Evolutionary conservation across 305 asterid species (phyloP).

Genomic region (Fraxinus floribunda): DNA sequence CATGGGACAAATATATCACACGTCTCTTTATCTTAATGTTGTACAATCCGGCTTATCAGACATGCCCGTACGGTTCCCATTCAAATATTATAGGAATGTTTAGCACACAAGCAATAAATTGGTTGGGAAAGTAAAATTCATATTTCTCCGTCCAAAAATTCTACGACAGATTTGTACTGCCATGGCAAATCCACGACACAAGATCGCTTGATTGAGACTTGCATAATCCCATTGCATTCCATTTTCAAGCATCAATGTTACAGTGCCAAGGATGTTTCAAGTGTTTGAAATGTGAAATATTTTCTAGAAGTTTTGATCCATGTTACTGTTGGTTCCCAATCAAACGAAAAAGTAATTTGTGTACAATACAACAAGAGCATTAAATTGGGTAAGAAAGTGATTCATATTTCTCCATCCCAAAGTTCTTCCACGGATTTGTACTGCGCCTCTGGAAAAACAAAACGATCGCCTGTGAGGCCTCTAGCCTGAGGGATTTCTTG

Average conservation of each 20-base stretch:
- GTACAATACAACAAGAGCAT: not conserved
- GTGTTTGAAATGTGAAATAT: not conserved
- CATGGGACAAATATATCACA: not conserved
- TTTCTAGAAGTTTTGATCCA: not conserved
- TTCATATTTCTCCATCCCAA: conserved; percentile 53
- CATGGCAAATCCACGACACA: too few relatives aligned
- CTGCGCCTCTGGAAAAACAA: conserved; percentile 32
- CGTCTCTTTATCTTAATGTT: not conserved
- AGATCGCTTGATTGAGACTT: too few relatives aligned
- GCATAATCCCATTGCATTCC: not conserved
- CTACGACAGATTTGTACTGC: too few relatives aligned
- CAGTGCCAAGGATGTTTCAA: not conserved
- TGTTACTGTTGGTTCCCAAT: not conserved
- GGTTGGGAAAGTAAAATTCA: too few relatives aligned
- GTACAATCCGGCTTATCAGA: not conserved
- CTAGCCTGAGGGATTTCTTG: conserved; percentile 35
- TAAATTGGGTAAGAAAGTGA: not conserved
- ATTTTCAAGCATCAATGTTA: not conserved
- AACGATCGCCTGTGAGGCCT: conserved; percentile 17
- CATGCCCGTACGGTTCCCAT: not conserved
- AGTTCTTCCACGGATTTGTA: conserved; percentile 36
- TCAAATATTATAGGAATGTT: too few relatives aligned
- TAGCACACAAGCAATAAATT: too few relatives aligned
- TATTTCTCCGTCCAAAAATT: too few relatives aligned
- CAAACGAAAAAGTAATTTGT: not conserved